A percentile compares a stretch with the other conserved stretches of the same genome.
Conservation (phyloP, 2,329 filamentous ascomycete genomes). For the Rhynchosporium secalis region DNA sequence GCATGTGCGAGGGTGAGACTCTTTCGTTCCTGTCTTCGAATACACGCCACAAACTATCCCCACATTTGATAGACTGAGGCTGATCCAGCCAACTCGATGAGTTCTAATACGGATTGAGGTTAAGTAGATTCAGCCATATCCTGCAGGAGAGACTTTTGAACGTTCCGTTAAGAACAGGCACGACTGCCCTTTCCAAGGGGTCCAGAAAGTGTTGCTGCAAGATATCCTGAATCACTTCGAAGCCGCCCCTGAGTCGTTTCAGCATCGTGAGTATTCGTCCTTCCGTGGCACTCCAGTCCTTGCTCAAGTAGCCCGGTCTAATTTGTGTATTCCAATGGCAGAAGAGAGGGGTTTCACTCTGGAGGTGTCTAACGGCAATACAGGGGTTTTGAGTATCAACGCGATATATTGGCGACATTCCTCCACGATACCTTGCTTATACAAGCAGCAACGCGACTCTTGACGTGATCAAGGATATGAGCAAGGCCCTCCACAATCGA, state of each 20-base stretch:
- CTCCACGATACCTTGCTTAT: conserved; percentile 21
- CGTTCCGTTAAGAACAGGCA: conserved; percentile 24
- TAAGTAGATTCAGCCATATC: conserved; percentile 10
- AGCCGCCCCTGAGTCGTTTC: conserved; percentile 8
- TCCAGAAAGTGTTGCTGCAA: conserved; percentile 29
- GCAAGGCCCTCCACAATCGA: conserved; percentile 24
- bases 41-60: conserved; percentile 16
- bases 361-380: neutral
- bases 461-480: conserved; percentile 8
- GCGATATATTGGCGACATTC: conserved; percentile 25
- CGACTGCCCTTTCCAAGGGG: conserved; percentile 30
- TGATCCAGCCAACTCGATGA: conserved; percentile 29
- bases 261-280: conserved; percentile 10
- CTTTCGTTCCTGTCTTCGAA: conserved; percentile 17
- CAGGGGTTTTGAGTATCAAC: neutral
- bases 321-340: neutral
- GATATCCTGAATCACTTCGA: conserved; percentile 18
- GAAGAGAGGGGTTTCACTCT: conserved; percentile 1
- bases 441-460: conserved; percentile 28
- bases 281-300: conserved; percentile 8
- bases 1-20: conserved; percentile 22
- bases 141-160: conserved; percentile 10
- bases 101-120: conserved; percentile 10
- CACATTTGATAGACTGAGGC: conserved; percentile 25
- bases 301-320: neutral